Percentiles rank a stretch among this genome's conserved stretches.
Conservation (phyloP, 305 asterid species). For the Fraxinus sp. region DNA sequence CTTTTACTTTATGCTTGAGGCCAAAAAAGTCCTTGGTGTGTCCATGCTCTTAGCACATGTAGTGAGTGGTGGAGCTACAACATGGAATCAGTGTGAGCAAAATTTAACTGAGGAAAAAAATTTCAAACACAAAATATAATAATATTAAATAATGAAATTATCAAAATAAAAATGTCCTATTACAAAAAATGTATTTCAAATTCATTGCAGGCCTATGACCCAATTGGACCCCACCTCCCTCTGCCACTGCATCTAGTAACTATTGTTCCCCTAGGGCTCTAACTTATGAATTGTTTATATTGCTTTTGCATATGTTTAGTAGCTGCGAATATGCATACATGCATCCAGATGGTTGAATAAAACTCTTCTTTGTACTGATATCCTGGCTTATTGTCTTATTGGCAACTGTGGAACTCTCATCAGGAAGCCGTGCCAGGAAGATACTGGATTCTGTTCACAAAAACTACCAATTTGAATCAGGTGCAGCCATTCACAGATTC, state of each 20-base stretch:
- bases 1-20: neutral
- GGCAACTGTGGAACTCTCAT: slow-evolving; percentile 12
- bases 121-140: neutral
- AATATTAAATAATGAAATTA: neutral
- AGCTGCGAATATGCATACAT: neutral
- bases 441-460: slow-evolving; percentile 57
- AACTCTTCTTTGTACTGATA: slow-evolving; percentile 1
- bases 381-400: slow-evolving; percentile 19
- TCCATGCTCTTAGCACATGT: neutral
- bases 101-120: neutral
- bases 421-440: slow-evolving; percentile 57
- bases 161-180: neutral
- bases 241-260: neutral
- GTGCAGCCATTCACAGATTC: slow-evolving; percentile 52
- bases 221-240: neutral
- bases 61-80: neutral
- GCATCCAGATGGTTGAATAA: slow-evolving; percentile 19
- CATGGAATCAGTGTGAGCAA: neutral
- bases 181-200: neutral
- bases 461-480: slow-evolving; percentile 72
- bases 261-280: neutral
- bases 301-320: slow-evolving; percentile 12
- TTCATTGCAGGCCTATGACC: neutral
- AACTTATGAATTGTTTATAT: slow-evolving; percentile 11
- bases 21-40: neutral